These are phyloP conservation scores for Mycena sanguinolenta DNA, from an alignment of 768 basidiomycete genomes.

Conservation along the genomic window DNA sequence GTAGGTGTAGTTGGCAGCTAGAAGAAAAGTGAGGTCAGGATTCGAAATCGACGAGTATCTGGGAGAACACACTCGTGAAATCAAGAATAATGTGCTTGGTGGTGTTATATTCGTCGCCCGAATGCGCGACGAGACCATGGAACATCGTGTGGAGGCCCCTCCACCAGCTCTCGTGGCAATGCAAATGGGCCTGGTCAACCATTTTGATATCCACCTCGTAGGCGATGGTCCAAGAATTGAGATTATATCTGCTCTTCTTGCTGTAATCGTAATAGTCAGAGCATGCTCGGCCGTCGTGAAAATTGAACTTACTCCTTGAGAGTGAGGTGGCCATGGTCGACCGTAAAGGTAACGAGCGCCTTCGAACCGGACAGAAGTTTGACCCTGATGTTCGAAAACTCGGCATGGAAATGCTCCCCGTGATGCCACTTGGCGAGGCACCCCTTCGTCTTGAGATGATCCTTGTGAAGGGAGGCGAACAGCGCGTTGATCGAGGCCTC, in stretches of 20 bases:
- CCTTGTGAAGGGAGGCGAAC: conserved; percentile 8
- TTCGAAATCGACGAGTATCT: neutral
- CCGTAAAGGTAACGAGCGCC: conserved; percentile 27
- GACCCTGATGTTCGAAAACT: conserved; percentile 16
- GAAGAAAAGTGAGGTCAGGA: neutral
- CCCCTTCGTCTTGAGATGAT: neutral
- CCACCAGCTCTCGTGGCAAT: conserved; percentile 3
- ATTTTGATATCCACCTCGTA: conserved; percentile 9
- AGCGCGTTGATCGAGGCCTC: conserved; percentile 28
- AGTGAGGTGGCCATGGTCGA: conserved; percentile 16
- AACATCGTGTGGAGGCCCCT: neutral
- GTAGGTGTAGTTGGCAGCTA: conserved; percentile 15
- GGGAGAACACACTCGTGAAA: conserved; percentile 6
- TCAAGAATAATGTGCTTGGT: conserved; percentile 20
- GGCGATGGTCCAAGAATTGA: conserved; percentile 8
- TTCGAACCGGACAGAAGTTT: conserved; percentile 22
- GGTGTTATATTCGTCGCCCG: neutral
- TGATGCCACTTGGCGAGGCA: conserved; percentile 3
- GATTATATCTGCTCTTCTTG: neutral
- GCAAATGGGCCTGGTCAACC: conserved; percentile 12
- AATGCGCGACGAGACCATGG: neutral
- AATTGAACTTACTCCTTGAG: conserved; percentile 6
- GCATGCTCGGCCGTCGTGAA: neutral
- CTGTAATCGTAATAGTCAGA: neutral
- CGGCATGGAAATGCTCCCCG: conserved; percentile 8